Base-by-base conservation (phyloP, 768 basidiomycete genomes). In the Mycena alexandri region DNA sequence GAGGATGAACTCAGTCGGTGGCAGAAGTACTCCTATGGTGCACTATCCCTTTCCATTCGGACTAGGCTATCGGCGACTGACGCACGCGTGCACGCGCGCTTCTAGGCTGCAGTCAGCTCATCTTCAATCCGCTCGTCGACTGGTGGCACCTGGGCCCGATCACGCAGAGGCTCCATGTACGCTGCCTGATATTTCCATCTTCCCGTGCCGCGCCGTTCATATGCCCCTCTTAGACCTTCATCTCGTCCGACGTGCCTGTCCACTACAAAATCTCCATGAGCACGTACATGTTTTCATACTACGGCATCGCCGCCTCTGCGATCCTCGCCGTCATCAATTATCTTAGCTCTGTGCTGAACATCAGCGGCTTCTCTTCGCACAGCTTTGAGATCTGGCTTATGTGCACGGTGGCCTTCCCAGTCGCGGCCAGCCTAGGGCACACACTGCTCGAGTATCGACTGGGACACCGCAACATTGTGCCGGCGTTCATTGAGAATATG, bases 1-100 rank as follows among this genome's bases (percentile, higher is more conserved):
- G 94, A 95, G 57, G 95, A 97, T 73, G 95, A 44, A 76, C 81
- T 97, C 17, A 95, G 95, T 72, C 79, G 95, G 5, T 97, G 95
- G 95, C 93, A 96, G 69, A 97, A 96, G 75, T 93, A 93, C 68
- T 82, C 91, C 0, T 93, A 92, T 79, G 92, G 90, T 86, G 74
- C 62, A 7, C 63, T 43, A 56, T 50, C 50, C 25, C 51, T 34
- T 22, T 17, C 34, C 42, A 9, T 5, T 22, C 22, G 33, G 11
- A 17, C 34, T 29, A 22, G 46, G n/a, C 46, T 24, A 47, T 22
- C 46, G 9, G 22, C 21, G 38, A 41, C 43, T 68, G 43, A 42
- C 60, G 29, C 57, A 47, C 43, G 21, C 29, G n/a, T n/a, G n/a
- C n/a, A n/a, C 29, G 3, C 6, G 3, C 46, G 36, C 7, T 36